Conservation (phyloP, 768 basidiomycete species). For the Panellus pusillus region DNA sequence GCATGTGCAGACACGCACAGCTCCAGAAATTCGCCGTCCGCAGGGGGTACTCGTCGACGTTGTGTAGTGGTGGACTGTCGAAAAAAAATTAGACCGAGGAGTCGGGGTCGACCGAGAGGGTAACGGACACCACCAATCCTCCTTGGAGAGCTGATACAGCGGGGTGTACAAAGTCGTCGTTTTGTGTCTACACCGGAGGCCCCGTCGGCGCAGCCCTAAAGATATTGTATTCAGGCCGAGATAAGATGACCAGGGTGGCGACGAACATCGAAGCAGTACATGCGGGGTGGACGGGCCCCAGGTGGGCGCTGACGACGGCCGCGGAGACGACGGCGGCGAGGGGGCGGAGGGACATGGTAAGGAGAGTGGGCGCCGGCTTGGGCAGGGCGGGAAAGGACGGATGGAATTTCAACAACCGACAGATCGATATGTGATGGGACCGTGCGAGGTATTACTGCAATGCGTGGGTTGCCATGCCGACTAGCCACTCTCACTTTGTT, state of each 20-base stretch:
- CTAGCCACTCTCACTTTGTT: too few relatives aligned
- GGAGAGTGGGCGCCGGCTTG: slow-evolving; percentile 14
- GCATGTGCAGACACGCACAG: slow-evolving; percentile 32
- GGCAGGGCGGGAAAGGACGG: background rate
- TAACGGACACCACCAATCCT: slow-evolving; percentile 48
- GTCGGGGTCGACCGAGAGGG: background rate
- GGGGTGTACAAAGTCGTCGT: slow-evolving; percentile 38
- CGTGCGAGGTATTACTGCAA: too few relatives aligned
- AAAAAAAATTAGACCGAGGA: slow-evolving; percentile 5
- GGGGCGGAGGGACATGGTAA: slow-evolving; percentile 17
- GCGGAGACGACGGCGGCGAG: slow-evolving; percentile 10
- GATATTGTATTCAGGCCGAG: too few relatives aligned
- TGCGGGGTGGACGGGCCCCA: slow-evolving; percentile 42
- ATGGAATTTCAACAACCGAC: too few relatives aligned
- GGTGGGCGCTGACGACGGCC: slow-evolving; percentile 35
- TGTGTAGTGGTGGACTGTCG: slow-evolving; percentile 36
- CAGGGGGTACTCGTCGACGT: slow-evolving; percentile 44
- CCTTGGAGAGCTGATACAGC: slow-evolving; percentile 41
- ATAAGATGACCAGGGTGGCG: background rate
- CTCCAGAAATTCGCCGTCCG: slow-evolving; percentile 41
- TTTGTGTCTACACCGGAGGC: slow-evolving; percentile 34
- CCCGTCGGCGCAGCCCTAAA: slow-evolving; percentile 32
- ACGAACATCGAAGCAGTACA: slow-evolving; percentile 49
- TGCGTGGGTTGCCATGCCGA: too few relatives aligned
- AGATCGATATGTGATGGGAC: too few relatives aligned